Base-by-base conservation (phyloP, 768 basidiomycete species). In the Galerina marginata region DNA sequence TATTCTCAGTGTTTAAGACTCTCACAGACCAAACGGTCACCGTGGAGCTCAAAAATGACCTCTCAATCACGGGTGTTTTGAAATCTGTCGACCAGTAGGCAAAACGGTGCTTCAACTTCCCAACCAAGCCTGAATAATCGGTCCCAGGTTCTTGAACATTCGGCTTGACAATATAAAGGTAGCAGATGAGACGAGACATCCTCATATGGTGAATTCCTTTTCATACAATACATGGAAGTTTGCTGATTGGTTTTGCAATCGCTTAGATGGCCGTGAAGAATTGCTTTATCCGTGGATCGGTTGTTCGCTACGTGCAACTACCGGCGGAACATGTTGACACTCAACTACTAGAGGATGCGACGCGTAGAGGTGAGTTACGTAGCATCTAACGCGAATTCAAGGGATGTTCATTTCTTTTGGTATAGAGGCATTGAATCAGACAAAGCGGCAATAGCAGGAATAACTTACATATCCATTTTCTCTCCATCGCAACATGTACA, bases 1-100 rank as follows among this genome's bases (percentile, higher is more conserved):
- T 94, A 65, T 95, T 93, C 80, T 98, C 96, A 46, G 96, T 99
- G 26, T 99, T 99, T 89, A 99, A 99, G 79, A 99, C 97, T 9
- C 87, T 99, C 36, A 98, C 96, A 9, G 95, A 98, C 77, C 96
- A 99, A 72, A 87, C 90, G 70, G 96, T 99, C 69, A 95, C 93
- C 4, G 96, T 97, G 65, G 95, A 98, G 74, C 88, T 99, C 70
- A 99, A 99, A 81, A 99, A 99, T 78, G 97, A 99, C 76, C 87
- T 99, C 55, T 95, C 92, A 16, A 97, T 99, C 74, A 94, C 92
- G 9, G 96, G 96, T 1, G 90, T 92, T 26, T 77, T 99, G 67
- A 97, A 97, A 83, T 97, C 95, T 36, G 96, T 99, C 53, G 96
- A 99, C 81, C 96, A 99, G 96, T 84, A 51, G 55, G 60, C 40